A percentile compares a stretch with the other conserved stretches of the same genome.
Evolutionary conservation across 805 yeast genomes (phyloP).

Genomic region (Wickerhamomyces bisporus): DNA sequence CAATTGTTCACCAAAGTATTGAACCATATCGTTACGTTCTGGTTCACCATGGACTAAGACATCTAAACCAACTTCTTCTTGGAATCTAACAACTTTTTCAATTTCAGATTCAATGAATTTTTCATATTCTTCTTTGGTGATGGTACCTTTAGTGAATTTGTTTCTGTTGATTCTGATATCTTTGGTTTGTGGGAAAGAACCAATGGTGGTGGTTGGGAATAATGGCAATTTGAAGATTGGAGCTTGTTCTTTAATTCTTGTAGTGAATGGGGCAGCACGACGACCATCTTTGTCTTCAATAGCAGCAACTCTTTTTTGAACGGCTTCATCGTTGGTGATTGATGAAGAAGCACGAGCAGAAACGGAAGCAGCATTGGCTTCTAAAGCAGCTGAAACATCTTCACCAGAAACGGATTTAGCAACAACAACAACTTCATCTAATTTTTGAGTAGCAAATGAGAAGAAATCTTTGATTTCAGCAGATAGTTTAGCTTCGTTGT

Average conservation of each 20-base stretch:
- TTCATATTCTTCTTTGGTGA: constrained; percentile 93
- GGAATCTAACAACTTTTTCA: constrained; percentile 94
- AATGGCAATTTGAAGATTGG: constrained; percentile 85
- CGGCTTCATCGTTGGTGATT: constrained; percentile 88
- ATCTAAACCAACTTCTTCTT: constrained; percentile 97
- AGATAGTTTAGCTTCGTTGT: constrained; percentile 85
- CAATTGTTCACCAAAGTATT: constrained; percentile 98
- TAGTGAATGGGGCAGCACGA: constrained; percentile 83
- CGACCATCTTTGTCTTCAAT: constrained; percentile 71
- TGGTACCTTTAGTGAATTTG: constrained; percentile 95
- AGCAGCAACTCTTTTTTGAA: constrained; percentile 78
- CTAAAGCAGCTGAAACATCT: constrained; percentile 71
- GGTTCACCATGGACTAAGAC: constrained; percentile 99
- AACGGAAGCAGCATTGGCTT: constrained; percentile 83
- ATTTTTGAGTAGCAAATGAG: constrained; percentile 97
- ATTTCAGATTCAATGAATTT: constrained; percentile 95
- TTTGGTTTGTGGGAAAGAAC: constrained; percentile 99
- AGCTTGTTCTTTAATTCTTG: constrained; percentile 85
- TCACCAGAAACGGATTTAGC: constrained; percentile 83
- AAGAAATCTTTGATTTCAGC: constrained; percentile 95
- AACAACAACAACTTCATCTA: constrained; percentile 83
- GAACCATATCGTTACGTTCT: constrained; percentile 99
- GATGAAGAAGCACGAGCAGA: constrained; percentile 81
- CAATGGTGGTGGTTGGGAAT: constrained; percentile 99
- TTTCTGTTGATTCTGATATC: constrained; percentile 98